Evolutionary conservation across 768 basidiomycete genomes (phyloP), one percentile per base, ranked within the genome.

Genomic region (Hemileccinum rubropunctum): DNA sequence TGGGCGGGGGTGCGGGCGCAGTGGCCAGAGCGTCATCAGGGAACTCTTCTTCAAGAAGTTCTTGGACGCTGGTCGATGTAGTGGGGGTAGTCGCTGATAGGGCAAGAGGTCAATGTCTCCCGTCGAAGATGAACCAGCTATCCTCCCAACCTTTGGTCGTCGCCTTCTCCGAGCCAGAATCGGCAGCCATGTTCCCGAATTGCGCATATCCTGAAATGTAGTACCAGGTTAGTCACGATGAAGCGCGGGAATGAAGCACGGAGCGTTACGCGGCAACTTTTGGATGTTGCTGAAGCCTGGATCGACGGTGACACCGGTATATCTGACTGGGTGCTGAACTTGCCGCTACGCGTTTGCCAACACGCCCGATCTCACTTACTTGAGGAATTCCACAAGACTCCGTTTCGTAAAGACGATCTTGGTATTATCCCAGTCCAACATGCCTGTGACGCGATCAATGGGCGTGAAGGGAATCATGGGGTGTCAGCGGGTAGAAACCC

Each of bases 331-430:
- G 47, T 57, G 54, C 57, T 67, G 52, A 68, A 56, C 63, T 60
- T 55, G 52, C 54, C 18, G 51, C 48, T 15, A 44, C 49, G 48
- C 39, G 27, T 47, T 37, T 27, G 41, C n/a, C 35, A 23, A 36
- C 27, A 10, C n/a, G n/a, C 14, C 32, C 40, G 40, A 50, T 17
- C 34, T 18, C 45, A 56, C 77, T 58, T 65, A 88, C 87, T 84
- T 87, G 56, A 91, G 71, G 63, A 91, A 91, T 58, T 90, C 88
- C 45, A 89, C 73, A 54, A 91, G 70, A 37, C 80, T 72, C 35
- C 88, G 80, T 61, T 91, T 91, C 13, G 86, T 90, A 63, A 91
- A 90, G 26, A 91, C 81, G 53, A 91, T 87, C 52, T 69, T 80
- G 42, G 84, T 88, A 12, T 69, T 64, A 61, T 90, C 88, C 88